Evolutionary conservation across 2,329 filamentous ascomycete genomes (phyloP), one percentile per base, ranked within the genome.

Genomic region (Pyrenophora seminiperda): DNA sequence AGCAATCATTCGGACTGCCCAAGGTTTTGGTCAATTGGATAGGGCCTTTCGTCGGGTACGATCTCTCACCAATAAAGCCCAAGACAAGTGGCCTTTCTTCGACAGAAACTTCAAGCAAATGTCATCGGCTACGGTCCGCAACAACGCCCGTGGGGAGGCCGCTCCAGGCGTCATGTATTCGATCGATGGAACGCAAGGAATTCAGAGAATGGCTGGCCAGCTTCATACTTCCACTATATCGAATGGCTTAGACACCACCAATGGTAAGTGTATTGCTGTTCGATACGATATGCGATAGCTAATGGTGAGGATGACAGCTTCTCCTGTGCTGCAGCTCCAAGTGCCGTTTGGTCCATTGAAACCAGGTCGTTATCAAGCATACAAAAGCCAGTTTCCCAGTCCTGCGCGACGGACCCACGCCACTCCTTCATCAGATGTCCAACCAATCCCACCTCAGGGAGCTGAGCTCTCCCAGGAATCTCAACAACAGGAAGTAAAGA

Each of bases 11-110:
- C 56, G 59, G 24, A 61, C 56, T 4, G 17, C 52, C 2, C 58
- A 66, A 41, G 61, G 55, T 20, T 68, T 66, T 41, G 31, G 38
- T 24, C 56, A 63, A 15, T 47, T 71, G 3, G 58, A 67, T 22
- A 52, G 50, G n/a, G 67, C 67, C 11, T 71, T 65, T 37, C 60
- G 62, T 33, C 61, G 67, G 27, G 65, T 64, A 17, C 61, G 62
- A 11, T 47, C 51, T 14, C 61, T 70, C 22, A 69, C 66, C 13
- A 63, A 61, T n/a, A 62, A 61, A 39, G 56, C 62, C 19, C 62
- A 65, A 53, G 65, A 70, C 29, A 65, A 68, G 46, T 71, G 66
- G 66, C 67, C 67, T 17, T 69, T 70, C 34, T 65, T 65, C 36
- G 56, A 65, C 27, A 41, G 41, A 9, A 55, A 52, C 22, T 62